A percentile compares a stretch with the other conserved stretches of the same genome.
These are phyloP conservation scores for Stagonosporopsis rhizophila DNA, from an alignment of 2,329 filamentous ascomycete species.

Conservation along the genomic window DNA sequence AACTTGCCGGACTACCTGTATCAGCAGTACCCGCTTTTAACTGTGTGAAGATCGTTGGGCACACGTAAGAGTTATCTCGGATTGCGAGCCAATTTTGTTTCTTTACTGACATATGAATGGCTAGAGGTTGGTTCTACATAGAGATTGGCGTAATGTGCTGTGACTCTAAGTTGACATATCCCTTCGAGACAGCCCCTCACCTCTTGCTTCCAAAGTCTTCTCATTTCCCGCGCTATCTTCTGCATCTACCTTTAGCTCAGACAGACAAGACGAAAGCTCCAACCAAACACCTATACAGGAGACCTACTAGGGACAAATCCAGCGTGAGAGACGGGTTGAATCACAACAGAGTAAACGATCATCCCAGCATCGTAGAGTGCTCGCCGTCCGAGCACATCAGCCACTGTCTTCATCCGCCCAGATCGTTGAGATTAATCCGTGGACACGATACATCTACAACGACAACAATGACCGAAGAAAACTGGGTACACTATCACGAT, in stretches of 20 bases:
- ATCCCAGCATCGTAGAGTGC: neutral
- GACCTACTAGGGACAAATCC: too few species aligned
- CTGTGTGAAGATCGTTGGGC: constrained; percentile 1
- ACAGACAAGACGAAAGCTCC: neutral
- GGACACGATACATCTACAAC: constrained; percentile 8
- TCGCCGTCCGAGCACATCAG: neutral
- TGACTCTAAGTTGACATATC: neutral
- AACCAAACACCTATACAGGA: neutral
- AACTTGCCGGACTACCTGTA: neutral
- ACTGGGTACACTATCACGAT: constrained; percentile 43
- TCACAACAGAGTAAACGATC: neutral
- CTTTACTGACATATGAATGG: neutral
- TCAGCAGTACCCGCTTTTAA: neutral
- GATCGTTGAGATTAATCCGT: neutral
- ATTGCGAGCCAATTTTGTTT: neutral
- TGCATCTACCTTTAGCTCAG: neutral
- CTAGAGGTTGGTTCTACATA: neutral
- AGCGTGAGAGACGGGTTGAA: neutral
- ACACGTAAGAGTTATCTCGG: neutral
- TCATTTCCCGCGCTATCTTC: neutral
- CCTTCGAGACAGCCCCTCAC: too few species aligned
- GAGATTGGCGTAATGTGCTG: neutral
- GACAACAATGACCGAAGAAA: constrained; percentile 19
- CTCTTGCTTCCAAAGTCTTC: neutral
- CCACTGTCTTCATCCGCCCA: neutral